phyloP scores from a whole-genome alignment of 768 basidiomycete species.

The Paxillus rubicundulus region DNA sequence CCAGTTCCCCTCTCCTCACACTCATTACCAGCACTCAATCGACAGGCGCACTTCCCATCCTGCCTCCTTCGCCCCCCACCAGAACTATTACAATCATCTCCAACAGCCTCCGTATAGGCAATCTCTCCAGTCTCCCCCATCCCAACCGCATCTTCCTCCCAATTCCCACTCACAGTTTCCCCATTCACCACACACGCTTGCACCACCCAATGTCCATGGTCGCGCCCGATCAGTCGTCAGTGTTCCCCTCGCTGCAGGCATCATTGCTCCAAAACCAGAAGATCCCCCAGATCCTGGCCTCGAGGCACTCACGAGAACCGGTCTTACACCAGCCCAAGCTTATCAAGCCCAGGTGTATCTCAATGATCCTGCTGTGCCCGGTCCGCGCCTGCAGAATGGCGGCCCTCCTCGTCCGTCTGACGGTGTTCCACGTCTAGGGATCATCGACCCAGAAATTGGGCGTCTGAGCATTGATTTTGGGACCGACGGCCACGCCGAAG shows the following conservation, averaged over 20 bases:
- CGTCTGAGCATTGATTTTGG: conserved; percentile 58
- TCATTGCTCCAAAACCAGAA: conserved; percentile 46
- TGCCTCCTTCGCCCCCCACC: conserved; percentile 36
- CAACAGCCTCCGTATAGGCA: conserved; percentile 35
- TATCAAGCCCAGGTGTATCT: conserved; percentile 75
- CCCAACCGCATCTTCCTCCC: conserved; percentile 18
- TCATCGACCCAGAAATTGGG: conserved; percentile 57
- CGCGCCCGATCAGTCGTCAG: conserved; percentile 53
- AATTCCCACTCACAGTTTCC: conserved; percentile 20
- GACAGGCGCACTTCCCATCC: conserved; percentile 50
- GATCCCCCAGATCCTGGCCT: conserved; percentile 47
- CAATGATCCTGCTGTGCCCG: conserved; percentile 38
- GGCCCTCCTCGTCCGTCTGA: conserved; percentile 19
- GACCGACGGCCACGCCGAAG: conserved; percentile 31
- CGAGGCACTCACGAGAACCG: conserved; percentile 45
- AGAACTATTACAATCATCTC: conserved; percentile 20
- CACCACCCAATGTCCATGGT: conserved; percentile 40
- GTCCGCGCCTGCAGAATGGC: conserved; percentile 31
- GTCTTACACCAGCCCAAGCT: conserved; percentile 74
- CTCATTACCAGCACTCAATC: conserved; percentile 37
- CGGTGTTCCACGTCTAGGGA: conserved; percentile 38
- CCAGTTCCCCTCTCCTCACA: conserved; percentile 39
- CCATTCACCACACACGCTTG: conserved; percentile 30
- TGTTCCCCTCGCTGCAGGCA: conserved; percentile 39
- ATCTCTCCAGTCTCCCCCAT: conserved; percentile 37